phyloP scores from a whole-genome alignment of 176 grass and related monocot species.

The Olyra latifolia region DNA sequence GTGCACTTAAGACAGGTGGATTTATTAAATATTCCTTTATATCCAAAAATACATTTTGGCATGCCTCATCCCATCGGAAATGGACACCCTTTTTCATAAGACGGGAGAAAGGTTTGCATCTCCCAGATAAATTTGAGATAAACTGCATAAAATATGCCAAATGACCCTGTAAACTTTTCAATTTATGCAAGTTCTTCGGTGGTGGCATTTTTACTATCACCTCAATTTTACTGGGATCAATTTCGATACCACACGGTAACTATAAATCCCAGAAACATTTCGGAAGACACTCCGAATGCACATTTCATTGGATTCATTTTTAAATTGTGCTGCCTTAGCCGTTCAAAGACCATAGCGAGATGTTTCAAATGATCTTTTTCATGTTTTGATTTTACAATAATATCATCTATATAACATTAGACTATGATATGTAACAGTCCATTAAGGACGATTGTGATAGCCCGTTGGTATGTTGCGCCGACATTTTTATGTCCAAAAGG shows the following conservation, averaged over 20 bases:
- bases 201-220: neutral
- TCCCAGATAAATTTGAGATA: neutral
- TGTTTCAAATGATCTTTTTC: neutral
- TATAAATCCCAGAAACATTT: neutral
- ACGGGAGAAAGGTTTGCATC: neutral
- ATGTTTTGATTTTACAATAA: neutral
- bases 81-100: neutral
- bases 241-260: neutral
- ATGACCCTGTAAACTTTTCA: neutral
- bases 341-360: neutral
- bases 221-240: neutral
- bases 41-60: neutral
- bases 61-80: neutral
- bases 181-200: neutral
- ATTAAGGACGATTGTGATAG: neutral
- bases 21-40: neutral
- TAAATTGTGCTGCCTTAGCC: neutral
- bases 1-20: neutral
- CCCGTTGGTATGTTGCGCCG: neutral
- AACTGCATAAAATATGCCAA: neutral
- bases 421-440: neutral
- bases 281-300: no score
- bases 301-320: neutral
- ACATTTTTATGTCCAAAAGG: neutral
- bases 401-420: constrained; percentile 17